A percentile compares a stretch with the other conserved stretches of the same genome.
Evolutionary conservation across 163 green algal genomes (phyloP).

Genomic region (Trebouxia gelatinosa): DNA sequence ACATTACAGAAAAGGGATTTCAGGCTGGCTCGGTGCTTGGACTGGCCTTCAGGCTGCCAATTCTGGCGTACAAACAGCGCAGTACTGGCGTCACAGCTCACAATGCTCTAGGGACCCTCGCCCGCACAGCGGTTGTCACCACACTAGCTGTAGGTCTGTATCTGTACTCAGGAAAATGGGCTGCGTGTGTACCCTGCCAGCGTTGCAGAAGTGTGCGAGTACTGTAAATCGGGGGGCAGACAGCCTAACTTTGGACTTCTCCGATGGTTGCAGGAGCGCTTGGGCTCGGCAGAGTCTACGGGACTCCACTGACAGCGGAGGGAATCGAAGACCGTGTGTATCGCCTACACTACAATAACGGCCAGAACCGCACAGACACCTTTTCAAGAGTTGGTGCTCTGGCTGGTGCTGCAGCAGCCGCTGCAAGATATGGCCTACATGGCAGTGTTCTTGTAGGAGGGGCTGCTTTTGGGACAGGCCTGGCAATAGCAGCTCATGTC

Average conservation of each 20-base stretch:
- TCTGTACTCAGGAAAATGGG: background rate
- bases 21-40: conserved; percentile 1
- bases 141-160: background rate
- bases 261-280: background rate
- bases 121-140: background rate
- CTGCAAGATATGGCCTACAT: background rate
- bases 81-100: background rate
- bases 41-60: background rate
- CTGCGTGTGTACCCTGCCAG: background rate
- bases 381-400: background rate
- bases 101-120: background rate
- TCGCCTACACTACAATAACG: conserved; percentile 10
- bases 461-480: conserved; percentile 1
- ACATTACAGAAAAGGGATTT: conserved; percentile 17
- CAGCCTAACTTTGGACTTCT: no score
- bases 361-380: conserved; percentile 14
- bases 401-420: background rate
- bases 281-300: background rate
- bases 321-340: conserved; percentile 19
- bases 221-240: no score
- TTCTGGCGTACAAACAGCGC: background rate
- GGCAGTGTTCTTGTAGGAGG: background rate
- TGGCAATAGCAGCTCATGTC: conserved; percentile 1
- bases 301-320: background rate
- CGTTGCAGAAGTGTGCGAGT: background rate